Percentiles rank a stretch among this genome's conserved stretches.
Conservation (phyloP, 257 asterid genomes). For the Pogostemon cablin region DNA sequence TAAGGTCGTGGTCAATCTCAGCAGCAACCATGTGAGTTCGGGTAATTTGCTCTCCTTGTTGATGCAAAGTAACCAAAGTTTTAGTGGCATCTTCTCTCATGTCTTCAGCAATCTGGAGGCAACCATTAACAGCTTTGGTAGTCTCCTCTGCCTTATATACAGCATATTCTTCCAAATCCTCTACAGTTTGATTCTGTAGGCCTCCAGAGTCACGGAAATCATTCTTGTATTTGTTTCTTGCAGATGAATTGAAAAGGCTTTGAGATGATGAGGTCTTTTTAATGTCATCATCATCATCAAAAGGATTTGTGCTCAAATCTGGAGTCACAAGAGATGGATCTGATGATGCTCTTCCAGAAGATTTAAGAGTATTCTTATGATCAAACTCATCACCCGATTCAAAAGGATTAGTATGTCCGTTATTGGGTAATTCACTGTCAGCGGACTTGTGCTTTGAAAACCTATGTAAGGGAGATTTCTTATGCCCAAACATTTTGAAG, state of each 20-base stretch:
- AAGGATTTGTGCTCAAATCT: slow-evolving; percentile 51
- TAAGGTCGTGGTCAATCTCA: slow-evolving; percentile 89
- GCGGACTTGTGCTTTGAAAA: slow-evolving; percentile 57
- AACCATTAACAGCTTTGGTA: slow-evolving; percentile 62
- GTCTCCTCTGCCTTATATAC: slow-evolving; percentile 87
- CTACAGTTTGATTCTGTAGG: slow-evolving; percentile 69
- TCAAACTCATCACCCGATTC: slow-evolving; percentile 57
- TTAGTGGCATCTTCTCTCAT: slow-evolving; percentile 87
- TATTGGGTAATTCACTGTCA: slow-evolving; percentile 33
- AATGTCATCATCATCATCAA: slow-evolving; percentile 60
- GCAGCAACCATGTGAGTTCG: slow-evolving; percentile 80
- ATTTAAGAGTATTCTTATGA: slow-evolving; percentile 49
- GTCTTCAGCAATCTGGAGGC: slow-evolving; percentile 93
- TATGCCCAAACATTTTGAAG: slow-evolving; percentile 61
- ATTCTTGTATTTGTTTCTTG: slow-evolving; percentile 74
- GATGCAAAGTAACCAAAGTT: slow-evolving; percentile 80
- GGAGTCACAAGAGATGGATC: slow-evolving; percentile 55
- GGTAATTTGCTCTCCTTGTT: slow-evolving; percentile 95
- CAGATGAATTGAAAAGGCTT: slow-evolving; percentile 44
- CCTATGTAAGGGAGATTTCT: slow-evolving; percentile 68
- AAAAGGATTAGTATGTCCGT: slow-evolving; percentile 60
- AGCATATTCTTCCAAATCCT: slow-evolving; percentile 77
- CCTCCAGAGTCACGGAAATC: slow-evolving; percentile 87
- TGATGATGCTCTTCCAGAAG: slow-evolving; percentile 59
- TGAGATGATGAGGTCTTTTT: slow-evolving; percentile 53